Evolutionary conservation across 345 rosid genomes (phyloP).

Genomic region (Gossypium australe): DNA sequence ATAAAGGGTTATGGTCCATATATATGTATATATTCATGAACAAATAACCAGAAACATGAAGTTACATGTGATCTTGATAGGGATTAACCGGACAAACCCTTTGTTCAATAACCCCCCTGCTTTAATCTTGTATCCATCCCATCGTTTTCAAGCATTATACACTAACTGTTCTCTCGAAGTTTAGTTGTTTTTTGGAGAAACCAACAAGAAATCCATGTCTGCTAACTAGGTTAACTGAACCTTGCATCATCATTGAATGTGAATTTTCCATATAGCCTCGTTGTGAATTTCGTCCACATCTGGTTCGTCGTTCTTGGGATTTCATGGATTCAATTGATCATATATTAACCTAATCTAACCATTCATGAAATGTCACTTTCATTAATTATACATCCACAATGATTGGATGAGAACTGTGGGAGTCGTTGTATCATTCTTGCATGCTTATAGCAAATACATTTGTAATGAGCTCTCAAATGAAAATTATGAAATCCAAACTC

Average conservation of each 20-base stretch:
- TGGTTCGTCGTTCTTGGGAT: not conserved
- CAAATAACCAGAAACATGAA: conserved; percentile 13
- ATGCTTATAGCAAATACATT: not conserved
- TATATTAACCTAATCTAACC: not conserved
- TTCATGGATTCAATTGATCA: not conserved
- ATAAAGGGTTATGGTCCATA: not conserved
- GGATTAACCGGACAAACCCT: conserved; percentile 20
- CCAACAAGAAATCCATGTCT: not conserved
- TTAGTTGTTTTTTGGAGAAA: not conserved
- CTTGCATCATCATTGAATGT: not conserved
- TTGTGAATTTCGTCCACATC: not conserved
- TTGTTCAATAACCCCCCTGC: not conserved
- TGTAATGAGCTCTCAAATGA: no score
- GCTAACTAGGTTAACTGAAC: conserved; percentile 8
- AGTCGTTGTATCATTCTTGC: not conserved
- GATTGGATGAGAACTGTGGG: not conserved
- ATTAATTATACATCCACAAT: not conserved
- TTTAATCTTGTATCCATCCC: not conserved
- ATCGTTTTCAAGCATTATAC: not conserved
- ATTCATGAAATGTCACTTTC: not conserved
- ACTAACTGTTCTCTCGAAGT: not conserved
- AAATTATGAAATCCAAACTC: no score
- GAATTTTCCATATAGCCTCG: not conserved
- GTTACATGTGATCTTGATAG: conserved; percentile 32
- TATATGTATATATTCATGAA: conserved; percentile 5